Percentiles rank a stretch among this genome's conserved stretches.
phyloP scores from a whole-genome alignment of 306 rosid genomes.

The Trifolium dubium region DNA sequence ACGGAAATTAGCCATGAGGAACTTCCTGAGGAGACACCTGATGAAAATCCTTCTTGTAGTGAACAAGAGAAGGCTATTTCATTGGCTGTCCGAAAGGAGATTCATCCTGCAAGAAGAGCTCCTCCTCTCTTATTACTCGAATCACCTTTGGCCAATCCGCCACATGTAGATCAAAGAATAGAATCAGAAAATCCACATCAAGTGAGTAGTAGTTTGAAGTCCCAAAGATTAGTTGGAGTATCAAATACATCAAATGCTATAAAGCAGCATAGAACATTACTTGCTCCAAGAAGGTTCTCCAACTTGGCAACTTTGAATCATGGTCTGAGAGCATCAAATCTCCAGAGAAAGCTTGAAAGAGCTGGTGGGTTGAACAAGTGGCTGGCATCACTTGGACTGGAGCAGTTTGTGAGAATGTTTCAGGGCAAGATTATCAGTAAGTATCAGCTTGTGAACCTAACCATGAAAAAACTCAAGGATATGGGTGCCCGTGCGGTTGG shows the following conservation, averaged over 20 bases:
- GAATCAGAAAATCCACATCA: slow-evolving; percentile 46
- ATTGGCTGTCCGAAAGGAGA: slow-evolving; percentile 39
- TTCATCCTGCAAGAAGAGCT: slow-evolving; percentile 38
- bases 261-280: slow-evolving; percentile 52
- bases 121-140: slow-evolving; percentile 41
- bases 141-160: slow-evolving; percentile 46
- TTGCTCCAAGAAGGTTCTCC: slow-evolving; percentile 45
- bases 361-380: slow-evolving; percentile 92
- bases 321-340: slow-evolving; percentile 73
- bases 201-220: slow-evolving; percentile 42
- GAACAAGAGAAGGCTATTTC: slow-evolving; percentile 49
- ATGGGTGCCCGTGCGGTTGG: slow-evolving; percentile 98
- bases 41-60: slow-evolving; percentile 37
- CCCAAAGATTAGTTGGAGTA: slow-evolving; percentile 52
- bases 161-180: slow-evolving; percentile 41
- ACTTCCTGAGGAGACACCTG: slow-evolving; percentile 44
- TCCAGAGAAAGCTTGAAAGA: slow-evolving; percentile 77
- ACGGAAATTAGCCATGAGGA: slow-evolving; percentile 34
- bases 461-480: slow-evolving; percentile 91
- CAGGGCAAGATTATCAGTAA: slow-evolving; percentile 64
- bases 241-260: slow-evolving; percentile 48
- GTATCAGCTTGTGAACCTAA: slow-evolving; percentile 79
- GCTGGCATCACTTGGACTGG: slow-evolving; percentile 77
- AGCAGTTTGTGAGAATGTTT: slow-evolving; percentile 77
- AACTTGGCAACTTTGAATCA: slow-evolving; percentile 50